These are phyloP conservation scores for Populus davidiana DNA, from an alignment of 345 rosid genomes.

Conservation along the genomic window DNA sequence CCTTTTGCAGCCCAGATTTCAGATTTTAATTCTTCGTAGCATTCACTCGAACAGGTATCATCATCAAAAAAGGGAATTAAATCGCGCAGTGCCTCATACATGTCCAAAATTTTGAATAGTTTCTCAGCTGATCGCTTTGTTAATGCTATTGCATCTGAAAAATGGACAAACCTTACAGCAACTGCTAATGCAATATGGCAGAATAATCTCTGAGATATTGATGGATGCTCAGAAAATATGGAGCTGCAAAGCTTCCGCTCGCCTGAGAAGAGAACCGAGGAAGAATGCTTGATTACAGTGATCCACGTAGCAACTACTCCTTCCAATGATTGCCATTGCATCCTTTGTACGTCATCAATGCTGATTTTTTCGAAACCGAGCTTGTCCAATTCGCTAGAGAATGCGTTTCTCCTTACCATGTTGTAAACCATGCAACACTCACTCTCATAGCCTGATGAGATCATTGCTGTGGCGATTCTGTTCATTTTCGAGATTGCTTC, in stretches of 20 bases:
- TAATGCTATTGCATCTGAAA: constrained; percentile 72
- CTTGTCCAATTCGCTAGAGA: constrained; percentile 48
- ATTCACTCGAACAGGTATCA: not conserved
- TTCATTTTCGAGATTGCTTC: constrained; percentile 43
- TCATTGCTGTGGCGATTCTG: constrained; percentile 58
- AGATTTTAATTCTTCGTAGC: constrained; percentile 38
- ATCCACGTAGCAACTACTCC: constrained; percentile 69
- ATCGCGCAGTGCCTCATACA: constrained; percentile 73
- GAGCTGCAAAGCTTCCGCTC: constrained; percentile 51
- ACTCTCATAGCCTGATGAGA: constrained; percentile 56
- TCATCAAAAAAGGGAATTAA: not conserved
- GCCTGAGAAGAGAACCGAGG: constrained; percentile 44
- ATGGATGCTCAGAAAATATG: constrained; percentile 39
- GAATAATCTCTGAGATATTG: constrained; percentile 42
- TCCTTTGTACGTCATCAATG: constrained; percentile 74
- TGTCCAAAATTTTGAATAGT: constrained; percentile 75
- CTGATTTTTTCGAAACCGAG: constrained; percentile 69
- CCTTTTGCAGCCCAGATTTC: constrained; percentile 44
- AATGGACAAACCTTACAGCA: constrained; percentile 63
- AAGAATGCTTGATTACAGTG: constrained; percentile 53
- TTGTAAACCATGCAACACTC: constrained; percentile 70
- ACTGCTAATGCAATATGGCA: constrained; percentile 40
- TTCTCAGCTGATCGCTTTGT: constrained; percentile 68
- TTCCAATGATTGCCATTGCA: constrained; percentile 72
- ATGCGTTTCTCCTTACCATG: constrained; percentile 48